A percentile compares a stretch with the other conserved stretches of the same genome.
phyloP scores from a whole-genome alignment of 2,329 filamentous ascomycete genomes.

The Zelopaecilomyces penicillatus region DNA sequence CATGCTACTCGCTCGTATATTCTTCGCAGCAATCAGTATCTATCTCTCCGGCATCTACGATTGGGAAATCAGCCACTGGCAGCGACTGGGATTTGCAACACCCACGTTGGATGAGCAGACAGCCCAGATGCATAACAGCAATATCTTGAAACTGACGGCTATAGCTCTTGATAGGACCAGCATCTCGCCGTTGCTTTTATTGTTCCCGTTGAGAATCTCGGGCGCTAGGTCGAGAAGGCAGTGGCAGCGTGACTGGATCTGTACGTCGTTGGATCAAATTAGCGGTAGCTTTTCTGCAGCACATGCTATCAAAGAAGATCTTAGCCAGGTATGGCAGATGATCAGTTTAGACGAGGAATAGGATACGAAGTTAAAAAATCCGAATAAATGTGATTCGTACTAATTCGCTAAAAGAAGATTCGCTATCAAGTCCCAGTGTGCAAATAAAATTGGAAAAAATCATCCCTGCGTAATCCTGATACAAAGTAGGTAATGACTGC shows the following conservation, averaged over 20 bases:
- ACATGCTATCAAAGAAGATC: conserved; percentile 14
- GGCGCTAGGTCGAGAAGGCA: conserved; percentile 19
- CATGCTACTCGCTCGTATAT: conserved; percentile 14
- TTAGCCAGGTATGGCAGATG: conserved; percentile 14
- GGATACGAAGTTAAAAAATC: no score
- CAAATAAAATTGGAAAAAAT: no score
- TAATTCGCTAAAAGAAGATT: no score
- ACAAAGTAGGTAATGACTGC: no score
- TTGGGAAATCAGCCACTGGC: conserved; percentile 25
- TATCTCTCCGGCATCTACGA: conserved; percentile 30
- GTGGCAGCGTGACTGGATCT: conserved; percentile 16
- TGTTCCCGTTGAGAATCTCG: conserved; percentile 27
- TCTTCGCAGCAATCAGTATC: conserved; percentile 25
- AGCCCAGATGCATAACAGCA: conserved; percentile 15
- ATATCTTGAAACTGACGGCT: conserved; percentile 15
- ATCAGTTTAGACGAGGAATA: background rate
- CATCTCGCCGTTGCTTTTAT: conserved; percentile 23
- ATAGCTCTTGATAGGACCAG: conserved; percentile 11
- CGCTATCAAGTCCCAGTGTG: no score
- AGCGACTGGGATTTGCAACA: conserved; percentile 11
- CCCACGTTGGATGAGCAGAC: conserved; percentile 14
- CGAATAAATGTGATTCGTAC: no score
- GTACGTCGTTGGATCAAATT: conserved; percentile 12
- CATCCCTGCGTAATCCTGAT: no score
- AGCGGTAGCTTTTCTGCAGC: conserved; percentile 19